Evolutionary conservation across 768 basidiomycete genomes (phyloP), one percentile per base, ranked within the genome.

Genomic region (Trametes meyenii): DNA sequence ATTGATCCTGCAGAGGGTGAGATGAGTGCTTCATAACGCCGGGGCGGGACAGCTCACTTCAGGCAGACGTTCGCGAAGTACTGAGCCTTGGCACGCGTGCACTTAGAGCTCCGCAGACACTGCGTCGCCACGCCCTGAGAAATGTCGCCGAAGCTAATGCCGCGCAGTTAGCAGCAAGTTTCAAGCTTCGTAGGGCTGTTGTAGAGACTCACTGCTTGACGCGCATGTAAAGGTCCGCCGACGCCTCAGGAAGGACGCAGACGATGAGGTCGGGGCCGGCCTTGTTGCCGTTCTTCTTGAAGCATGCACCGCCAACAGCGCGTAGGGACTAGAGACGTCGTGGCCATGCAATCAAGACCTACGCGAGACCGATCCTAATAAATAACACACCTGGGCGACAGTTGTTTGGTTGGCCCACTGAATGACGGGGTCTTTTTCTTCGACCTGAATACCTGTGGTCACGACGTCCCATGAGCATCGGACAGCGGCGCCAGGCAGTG

Each of bases 61-160:
- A 93, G 72, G 65, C 83, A 85, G 6, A 92, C 87, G 62, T 93
- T 94, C 0, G 91, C 91, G 61, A 80, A 93, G 66, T 92, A 94
- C 64, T 93, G 92, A 0, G 83, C 74, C 61, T 86, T 91, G 0
- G 88, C 90, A 4, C 81, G 76, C 64, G 74, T 80, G 68, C 88
- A 89, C 67, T 92, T 91, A 5, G 70, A 73, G 17, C 79, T 78
- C 71, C 89, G 90, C 67, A 93, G 66, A 70, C 91, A 93, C 63
- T 93, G 91, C 0, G 91, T 93, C 0, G 90, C 85, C 8, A 92
- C 85, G 24, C 92, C 92, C 66, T 81, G 79, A 40, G 75, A 74
- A 43, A 88, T 77, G 66, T 92, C 90, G 6, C 91, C 90, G 54
- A 90, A 90, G 68, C 90, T 92, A 21, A 6, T n/a, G 21, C 8